phyloP scores from a whole-genome alignment of 225 moss, liverwort and hornwort species.

The Climacium dendroides region DNA sequence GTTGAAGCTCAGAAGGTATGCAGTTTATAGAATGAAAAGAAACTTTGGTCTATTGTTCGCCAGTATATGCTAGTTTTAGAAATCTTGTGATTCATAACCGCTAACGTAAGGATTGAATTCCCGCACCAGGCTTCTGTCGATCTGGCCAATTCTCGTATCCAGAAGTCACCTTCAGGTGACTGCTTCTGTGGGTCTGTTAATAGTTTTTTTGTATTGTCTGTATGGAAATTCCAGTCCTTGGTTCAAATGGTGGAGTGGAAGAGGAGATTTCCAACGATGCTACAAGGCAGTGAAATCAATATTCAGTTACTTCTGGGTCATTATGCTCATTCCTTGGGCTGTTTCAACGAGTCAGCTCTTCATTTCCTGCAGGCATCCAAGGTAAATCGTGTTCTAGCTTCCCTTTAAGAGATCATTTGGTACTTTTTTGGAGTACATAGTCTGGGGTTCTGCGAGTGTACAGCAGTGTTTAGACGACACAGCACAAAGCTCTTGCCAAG shows the following conservation, averaged over 20 bases:
- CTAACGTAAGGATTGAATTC: background rate
- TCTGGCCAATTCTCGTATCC: background rate
- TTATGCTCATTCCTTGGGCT: constrained; percentile 83
- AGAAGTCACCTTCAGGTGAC: background rate
- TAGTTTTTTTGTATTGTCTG: background rate
- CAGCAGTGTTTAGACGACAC: background rate
- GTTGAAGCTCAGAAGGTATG: constrained; percentile 66
- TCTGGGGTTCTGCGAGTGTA: background rate
- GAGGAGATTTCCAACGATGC: constrained; percentile 67
- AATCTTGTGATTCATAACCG: background rate
- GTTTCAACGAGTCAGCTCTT: constrained; percentile 60
- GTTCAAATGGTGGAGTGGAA: constrained; percentile 70
- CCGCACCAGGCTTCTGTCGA: background rate
- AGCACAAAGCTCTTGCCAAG: background rate
- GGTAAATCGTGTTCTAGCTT: constrained; percentile 22
- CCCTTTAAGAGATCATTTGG: background rate
- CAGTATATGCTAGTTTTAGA: background rate
- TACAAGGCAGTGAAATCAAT: constrained; percentile 66
- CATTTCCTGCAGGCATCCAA: constrained; percentile 71
- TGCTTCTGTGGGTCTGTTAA: background rate
- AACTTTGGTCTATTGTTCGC: background rate
- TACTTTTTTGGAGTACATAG: background rate
- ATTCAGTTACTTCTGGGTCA: constrained; percentile 86
- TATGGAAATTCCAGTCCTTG: constrained; percentile 34
- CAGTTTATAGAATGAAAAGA: background rate